Base-by-base conservation (phyloP, 305 asterid genomes). In the Rubia occidens region DNA sequence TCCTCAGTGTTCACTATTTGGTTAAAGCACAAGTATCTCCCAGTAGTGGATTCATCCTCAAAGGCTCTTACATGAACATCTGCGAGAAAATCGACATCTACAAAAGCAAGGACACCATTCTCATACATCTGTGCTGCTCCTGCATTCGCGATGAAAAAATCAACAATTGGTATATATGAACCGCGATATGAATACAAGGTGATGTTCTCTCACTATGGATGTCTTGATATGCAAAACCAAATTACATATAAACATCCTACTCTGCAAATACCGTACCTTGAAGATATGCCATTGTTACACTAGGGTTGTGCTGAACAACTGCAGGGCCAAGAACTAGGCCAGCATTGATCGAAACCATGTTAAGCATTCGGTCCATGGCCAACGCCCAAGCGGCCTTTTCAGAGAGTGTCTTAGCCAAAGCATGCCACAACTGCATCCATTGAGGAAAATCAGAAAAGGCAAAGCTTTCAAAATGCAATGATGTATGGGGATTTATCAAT, bases 381-480 rank as follows among this genome's bases (percentile, higher is more conserved):
- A 82, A 76, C 3, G 82, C 84, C 84, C 82, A 82, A 43, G 84
- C 86, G 11, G 84, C 84, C 69, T 78, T 76, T 68, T 82, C 86
- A 0, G 81, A 77, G 6, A 71, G 81, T 8, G 86, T 82, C 72
- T 82, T 82, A 47, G 86, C 82, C 68, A 82, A 67, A 21, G 80
- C 84, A 69, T 82, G 76, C 84, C 86, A 82, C 66, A 82, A 67
- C 86, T 82, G 71, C 68, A 71, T 72, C 35, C 42, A 62, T 44
- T 32, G 8, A 24, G n/a, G 26, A 37, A 47, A 3, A 15, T 32
- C 3, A 32, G 35, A 32, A 13, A 49, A 49, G 20, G 20, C 1
- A 15, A 51, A 17, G 58, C 20, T 51, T 17, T 51, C 9, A 51
- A 20, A 51, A 47, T 14, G 4, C 54, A 13, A 18, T 47, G 17